Base-by-base conservation (phyloP, 192 early-diverging fungal genomes). In the Allomyces macrogynus region DNA sequence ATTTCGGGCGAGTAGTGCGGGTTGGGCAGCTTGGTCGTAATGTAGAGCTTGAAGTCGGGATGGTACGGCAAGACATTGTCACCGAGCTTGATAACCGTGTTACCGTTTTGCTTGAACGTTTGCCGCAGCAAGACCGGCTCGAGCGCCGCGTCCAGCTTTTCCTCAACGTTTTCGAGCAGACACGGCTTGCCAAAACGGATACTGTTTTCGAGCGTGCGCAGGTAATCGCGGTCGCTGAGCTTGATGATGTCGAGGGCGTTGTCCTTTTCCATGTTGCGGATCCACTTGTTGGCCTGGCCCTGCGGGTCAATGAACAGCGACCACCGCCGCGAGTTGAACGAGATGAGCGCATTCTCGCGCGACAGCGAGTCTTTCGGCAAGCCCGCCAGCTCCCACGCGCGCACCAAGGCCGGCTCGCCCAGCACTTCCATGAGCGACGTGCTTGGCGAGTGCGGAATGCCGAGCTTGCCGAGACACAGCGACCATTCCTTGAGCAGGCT, bases 21-120 rank as follows among this genome's bases (percentile, higher is more conserved):
- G 7, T 89, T 86, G 10, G 97, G 89, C 70, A 98, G 91, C 66
- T 92, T 84, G 7, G 95, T 99, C 5, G 91, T 79, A 67, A 99
- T 71, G 79, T 93, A 95, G 24, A 98, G 73, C 4, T 85, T 89
- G 76, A 99, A 99, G 10, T 90, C 77, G 14, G 97, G 95, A 25
- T 93, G 96, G 74, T 97, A 98, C 78, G 98, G 95, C 61, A 99
- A 93, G 66, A 98, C 97, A 69, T 96, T 89, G 63, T 82, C 81
- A 49, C 97, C 97, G n/a, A 99, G 82, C n/a, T 90, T 84, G 63
- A 96, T 89, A 60, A 99, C 76, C 23, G 90, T 88, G 67, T 95
- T 89, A 43, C 95, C 94, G 64, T 95, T 95, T 25, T 92, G 93
- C 62, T 89, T 84, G 43, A 93, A 83, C 62, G 98, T 74, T 77